Evolutionary conservation across 371 early-diverging fungal genomes (phyloP), one percentile per base, ranked within the genome.

Genomic region (Mortierella sp.): DNA sequence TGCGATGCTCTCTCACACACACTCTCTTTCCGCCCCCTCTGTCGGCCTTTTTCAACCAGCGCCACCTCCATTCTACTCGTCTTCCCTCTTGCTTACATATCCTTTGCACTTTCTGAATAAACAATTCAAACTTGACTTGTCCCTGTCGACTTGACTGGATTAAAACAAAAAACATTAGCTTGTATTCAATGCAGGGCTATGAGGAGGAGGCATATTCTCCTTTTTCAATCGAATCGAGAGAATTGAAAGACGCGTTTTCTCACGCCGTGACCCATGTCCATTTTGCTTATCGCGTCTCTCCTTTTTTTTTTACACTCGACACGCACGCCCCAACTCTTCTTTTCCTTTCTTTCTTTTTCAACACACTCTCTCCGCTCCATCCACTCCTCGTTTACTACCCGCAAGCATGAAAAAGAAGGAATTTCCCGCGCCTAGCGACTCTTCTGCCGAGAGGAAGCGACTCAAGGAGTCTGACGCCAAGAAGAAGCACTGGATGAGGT

Each of bases 401-500:
- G 14, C 21, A 40, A 73, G 13, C 28, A 54, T 57, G 46, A 57
- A 40, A 21, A 67, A 67, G 11, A 67, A 67, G 67, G 3, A 0
- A 4, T 67, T 37, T 11, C 67, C 67, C 43, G 67, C 67, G 10
- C 67, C 64, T 8, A 24, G 34, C 3, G 80, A 83, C 71, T 83
- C 83, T 31, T 72, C 80, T 1, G 73, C 73, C 8, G 86, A 85
- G 75, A 59, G 76, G 13, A 72, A 70, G 72, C 78, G 86, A 59
- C 72, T 85, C 26, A 46, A 59, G 5, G 76, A 73, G 5, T 69
- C 86, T 43, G 67, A 78, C 71, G 79, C 51, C n/a, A 76, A 31
- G 26, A 75, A 51, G 61, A 85, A 81, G 86, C 82, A 85, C 53
- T 85, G 86, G 86, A 81, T 71, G 76, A 78, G 86, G 86, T 81